Evolutionary conservation across 2,329 filamentous ascomycete species (phyloP).

Genomic region (Geosmithia putterillii): DNA sequence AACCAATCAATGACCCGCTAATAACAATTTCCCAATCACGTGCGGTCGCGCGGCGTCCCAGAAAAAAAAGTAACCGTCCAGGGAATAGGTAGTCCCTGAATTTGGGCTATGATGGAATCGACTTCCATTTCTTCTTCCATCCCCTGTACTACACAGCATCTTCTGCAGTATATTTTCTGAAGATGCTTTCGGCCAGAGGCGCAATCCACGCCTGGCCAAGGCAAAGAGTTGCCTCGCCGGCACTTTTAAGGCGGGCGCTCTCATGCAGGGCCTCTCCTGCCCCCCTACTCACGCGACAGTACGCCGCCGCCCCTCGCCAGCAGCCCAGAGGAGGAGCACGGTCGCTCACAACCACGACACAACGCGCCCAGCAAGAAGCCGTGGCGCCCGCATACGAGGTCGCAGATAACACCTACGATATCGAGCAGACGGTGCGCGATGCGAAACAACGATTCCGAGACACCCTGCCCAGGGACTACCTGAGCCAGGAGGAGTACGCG

Average conservation of each 20-base stretch:
- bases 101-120: background rate
- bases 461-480: constrained; percentile 57
- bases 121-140: too few species aligned
- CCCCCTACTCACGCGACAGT: too few species aligned
- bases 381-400: background rate
- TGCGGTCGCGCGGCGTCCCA: constrained; percentile 2
- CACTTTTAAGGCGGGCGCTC: constrained; percentile 1
- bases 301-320: too few species aligned
- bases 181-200: constrained; percentile 21
- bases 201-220: constrained; percentile 19
- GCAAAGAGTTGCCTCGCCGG: constrained; percentile 1
- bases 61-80: constrained; percentile 4
- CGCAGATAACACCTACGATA: constrained; percentile 15
- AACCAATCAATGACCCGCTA: background rate
- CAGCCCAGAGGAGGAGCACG: constrained; percentile 6
- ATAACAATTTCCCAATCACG: constrained; percentile 1
- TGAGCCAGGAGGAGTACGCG: constrained; percentile 57
- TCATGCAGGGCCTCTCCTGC: background rate
- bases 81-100: background rate
- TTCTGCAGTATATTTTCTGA: constrained; percentile 3
- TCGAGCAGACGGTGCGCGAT: constrained; percentile 54
- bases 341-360: constrained; percentile 9
- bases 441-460: constrained; percentile 69
- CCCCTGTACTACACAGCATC: too few species aligned
- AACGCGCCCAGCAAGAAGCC: constrained; percentile 9